These are phyloP conservation scores for Pichia sp. DNA, from an alignment of 1,139 yeast species.

Conservation along the genomic window DNA sequence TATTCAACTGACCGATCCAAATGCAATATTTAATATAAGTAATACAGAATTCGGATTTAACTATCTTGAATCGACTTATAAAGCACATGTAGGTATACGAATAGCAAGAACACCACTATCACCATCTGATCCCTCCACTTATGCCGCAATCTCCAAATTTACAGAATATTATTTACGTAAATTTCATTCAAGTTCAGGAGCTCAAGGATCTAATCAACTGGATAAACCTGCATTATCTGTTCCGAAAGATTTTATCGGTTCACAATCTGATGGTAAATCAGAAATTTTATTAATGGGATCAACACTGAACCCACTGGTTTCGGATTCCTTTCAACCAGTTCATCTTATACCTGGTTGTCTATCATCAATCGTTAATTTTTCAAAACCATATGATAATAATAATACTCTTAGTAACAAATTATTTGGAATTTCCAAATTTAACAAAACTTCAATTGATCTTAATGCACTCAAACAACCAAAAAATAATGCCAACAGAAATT, in stretches of 20 bases:
- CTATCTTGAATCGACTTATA: conserved; percentile 26
- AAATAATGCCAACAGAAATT: conserved; percentile 24
- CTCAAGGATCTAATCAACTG: conserved; percentile 25
- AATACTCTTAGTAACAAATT: conserved; percentile 9
- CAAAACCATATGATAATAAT: background rate
- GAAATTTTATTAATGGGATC: conserved; percentile 50
- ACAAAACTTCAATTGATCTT: background rate
- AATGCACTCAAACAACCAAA: conserved; percentile 23
- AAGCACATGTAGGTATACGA: conserved; percentile 27
- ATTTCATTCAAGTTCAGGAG: conserved; percentile 30
- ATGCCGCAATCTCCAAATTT: conserved; percentile 31
- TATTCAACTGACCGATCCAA: conserved; percentile 29
- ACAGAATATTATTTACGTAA: conserved; percentile 31
- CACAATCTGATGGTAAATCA: conserved; percentile 35
- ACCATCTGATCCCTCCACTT: conserved; percentile 31
- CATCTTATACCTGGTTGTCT: conserved; percentile 53
- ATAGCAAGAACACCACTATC: conserved; percentile 32
- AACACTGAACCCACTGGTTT: conserved; percentile 44
- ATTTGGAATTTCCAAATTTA: conserved; percentile 9
- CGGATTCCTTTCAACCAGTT: conserved; percentile 48
- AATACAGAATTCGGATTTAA: conserved; percentile 28
- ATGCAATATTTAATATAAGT: conserved; percentile 23
- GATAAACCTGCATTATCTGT: conserved; percentile 23
- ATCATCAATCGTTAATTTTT: conserved; percentile 10
- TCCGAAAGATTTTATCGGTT: conserved; percentile 31